Percentiles rank a stretch among this genome's conserved stretches.
Conservation (phyloP, 176 grass and related monocot genomes). For the Phyllostachys edulis region DNA sequence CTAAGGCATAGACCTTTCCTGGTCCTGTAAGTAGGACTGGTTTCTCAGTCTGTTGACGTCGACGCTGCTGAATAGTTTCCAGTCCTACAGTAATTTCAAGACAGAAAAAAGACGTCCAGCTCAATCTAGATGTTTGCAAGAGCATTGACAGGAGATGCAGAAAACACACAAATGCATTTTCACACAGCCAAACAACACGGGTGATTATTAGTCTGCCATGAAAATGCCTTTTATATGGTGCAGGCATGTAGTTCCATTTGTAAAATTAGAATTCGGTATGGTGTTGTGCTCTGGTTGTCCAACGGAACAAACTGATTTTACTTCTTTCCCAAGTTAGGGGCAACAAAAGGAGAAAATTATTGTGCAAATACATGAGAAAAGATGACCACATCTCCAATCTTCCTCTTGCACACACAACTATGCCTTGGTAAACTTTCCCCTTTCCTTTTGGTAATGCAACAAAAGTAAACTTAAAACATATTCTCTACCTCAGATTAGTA, state of each 20-base stretch:
- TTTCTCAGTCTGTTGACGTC: slow-evolving; percentile 77
- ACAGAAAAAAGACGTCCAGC: neutral
- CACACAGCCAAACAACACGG: neutral
- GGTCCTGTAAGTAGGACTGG: slow-evolving; percentile 82
- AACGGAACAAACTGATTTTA: neutral
- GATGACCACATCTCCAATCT: neutral
- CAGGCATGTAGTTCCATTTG: neutral
- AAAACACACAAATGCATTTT: neutral
- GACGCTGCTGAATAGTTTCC: slow-evolving; percentile 63
- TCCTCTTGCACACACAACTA: neutral
- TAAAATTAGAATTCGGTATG: neutral
- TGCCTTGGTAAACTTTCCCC: neutral
- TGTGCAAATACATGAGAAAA: neutral
- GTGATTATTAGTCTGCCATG: neutral
- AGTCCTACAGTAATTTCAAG: slow-evolving; percentile 49
- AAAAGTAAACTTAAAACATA: neutral
- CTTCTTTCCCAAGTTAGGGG: neutral
- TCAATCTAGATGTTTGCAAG: slow-evolving; percentile 20
- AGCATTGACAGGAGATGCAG: neutral
- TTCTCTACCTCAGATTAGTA: neutral
- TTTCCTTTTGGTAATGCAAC: neutral
- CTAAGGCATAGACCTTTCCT: slow-evolving; percentile 57
- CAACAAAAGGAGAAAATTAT: neutral
- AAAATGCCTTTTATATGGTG: neutral
- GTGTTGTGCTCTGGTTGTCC: neutral